These are phyloP conservation scores for Triticum monococcum DNA, from an alignment of 176 grass and related monocot genomes.

Conservation along the genomic window DNA sequence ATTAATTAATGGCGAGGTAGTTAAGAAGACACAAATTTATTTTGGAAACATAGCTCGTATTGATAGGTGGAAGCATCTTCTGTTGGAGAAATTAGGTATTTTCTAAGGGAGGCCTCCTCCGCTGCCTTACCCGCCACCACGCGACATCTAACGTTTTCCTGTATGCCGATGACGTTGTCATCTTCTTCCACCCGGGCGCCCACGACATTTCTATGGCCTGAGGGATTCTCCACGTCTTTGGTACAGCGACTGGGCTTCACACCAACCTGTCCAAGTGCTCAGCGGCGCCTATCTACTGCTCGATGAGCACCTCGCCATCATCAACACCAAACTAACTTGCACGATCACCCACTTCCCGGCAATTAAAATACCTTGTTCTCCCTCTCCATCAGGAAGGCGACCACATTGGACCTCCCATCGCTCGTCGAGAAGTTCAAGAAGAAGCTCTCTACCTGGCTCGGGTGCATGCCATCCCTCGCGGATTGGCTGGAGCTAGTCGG, in stretches of 20 bases:
- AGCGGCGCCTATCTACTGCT: not conserved
- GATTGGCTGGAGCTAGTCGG: not conserved
- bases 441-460: not conserved
- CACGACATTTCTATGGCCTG: not conserved
- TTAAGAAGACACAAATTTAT: no score
- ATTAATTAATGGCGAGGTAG: no score
- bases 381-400: not conserved
- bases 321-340: not conserved
- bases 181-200: not conserved
- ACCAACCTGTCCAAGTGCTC: not conserved
- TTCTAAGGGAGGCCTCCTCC: not conserved
- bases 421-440: not conserved
- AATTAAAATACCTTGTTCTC: not conserved
- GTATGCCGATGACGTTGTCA: not conserved
- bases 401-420: not conserved
- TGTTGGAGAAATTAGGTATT: no score
- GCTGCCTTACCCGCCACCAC: not conserved
- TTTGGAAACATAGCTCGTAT: no score
- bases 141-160: not conserved
- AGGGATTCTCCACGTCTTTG: not conserved
- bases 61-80: no score
- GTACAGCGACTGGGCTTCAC: not conserved
- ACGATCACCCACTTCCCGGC: not conserved
- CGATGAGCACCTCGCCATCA: not conserved
- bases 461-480: not conserved